Evolutionary conservation across 106 monocot genomes (phyloP).

Genomic region (Alisma plantagoaquatica): DNA sequence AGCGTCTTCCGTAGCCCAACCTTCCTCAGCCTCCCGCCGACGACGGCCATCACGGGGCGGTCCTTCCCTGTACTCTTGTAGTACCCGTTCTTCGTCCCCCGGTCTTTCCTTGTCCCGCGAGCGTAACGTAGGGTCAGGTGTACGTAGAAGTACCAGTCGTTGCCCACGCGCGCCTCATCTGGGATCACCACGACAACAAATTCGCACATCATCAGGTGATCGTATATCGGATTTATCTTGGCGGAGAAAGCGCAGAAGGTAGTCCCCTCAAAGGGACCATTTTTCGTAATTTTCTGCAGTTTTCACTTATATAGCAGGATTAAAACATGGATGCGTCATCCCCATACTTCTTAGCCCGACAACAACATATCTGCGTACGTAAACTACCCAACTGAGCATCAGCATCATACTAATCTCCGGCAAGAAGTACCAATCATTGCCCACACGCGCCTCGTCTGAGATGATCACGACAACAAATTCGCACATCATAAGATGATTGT

Average conservation of each 20-base stretch:
- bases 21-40: no score
- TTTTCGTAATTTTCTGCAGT: not conserved
- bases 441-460: no score
- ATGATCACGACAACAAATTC: no score
- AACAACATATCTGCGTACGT: no score
- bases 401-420: no score
- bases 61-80: not conserved
- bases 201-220: not conserved
- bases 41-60: not conserved
- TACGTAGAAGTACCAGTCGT: not conserved
- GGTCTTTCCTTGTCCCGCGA: not conserved
- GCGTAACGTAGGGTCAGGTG: not conserved
- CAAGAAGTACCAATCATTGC: no score
- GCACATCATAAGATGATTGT: no score
- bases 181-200: not conserved
- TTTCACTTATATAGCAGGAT: not conserved
- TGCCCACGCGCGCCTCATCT: not conserved
- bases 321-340: no score
- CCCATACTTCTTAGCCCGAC: no score
- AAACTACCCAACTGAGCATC: no score
- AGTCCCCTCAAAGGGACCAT: no score
- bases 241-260: no score
- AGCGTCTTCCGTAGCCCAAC: not conserved
- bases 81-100: not conserved
- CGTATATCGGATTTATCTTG: not conserved